Evolutionary conservation across 371 early-diverging fungal genomes (phyloP).

Genomic region (Mortierella sp.): DNA sequence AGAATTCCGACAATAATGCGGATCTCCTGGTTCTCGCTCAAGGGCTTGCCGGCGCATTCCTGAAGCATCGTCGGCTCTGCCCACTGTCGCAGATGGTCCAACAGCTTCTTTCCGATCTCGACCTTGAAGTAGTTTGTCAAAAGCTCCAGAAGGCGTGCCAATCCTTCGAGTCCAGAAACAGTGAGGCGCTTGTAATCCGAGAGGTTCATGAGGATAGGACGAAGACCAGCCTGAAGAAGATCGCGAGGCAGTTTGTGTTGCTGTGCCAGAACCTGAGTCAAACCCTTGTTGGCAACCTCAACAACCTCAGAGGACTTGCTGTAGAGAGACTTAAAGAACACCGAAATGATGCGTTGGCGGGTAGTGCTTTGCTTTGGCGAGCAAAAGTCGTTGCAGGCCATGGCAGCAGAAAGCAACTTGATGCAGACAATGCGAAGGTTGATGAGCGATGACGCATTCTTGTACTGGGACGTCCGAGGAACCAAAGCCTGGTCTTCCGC

Average conservation of each 20-base stretch:
- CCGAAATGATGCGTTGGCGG: slow-evolving; percentile 91
- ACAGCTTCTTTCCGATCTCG: slow-evolving; percentile 97
- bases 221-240: slow-evolving; percentile 94
- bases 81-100: slow-evolving; percentile 96
- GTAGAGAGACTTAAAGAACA: slow-evolving; percentile 98
- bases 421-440: slow-evolving; percentile 96
- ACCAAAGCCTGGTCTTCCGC: slow-evolving; percentile 97
- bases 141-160: slow-evolving; percentile 93
- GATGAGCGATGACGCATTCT: slow-evolving; percentile 84
- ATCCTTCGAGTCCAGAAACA: slow-evolving; percentile 92
- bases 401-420: slow-evolving; percentile 93
- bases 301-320: slow-evolving; percentile 94
- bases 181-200: slow-evolving; percentile 94
- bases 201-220: slow-evolving; percentile 95
- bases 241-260: slow-evolving; percentile 96
- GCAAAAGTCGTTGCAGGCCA: slow-evolving; percentile 88
- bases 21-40: slow-evolving; percentile 92
- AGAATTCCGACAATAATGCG: slow-evolving; percentile 94
- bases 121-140: slow-evolving; percentile 98
- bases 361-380: slow-evolving; percentile 79
- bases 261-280: slow-evolving; percentile 89
- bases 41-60: slow-evolving; percentile 82
- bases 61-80: slow-evolving; percentile 88
- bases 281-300: slow-evolving; percentile 94
- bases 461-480: slow-evolving; percentile 86